A percentile compares a stretch with the other conserved stretches of the same genome.
These are phyloP conservation scores for Leishmania major DNA, from an alignment of 208 protist species.

Conservation along the genomic window DNA sequence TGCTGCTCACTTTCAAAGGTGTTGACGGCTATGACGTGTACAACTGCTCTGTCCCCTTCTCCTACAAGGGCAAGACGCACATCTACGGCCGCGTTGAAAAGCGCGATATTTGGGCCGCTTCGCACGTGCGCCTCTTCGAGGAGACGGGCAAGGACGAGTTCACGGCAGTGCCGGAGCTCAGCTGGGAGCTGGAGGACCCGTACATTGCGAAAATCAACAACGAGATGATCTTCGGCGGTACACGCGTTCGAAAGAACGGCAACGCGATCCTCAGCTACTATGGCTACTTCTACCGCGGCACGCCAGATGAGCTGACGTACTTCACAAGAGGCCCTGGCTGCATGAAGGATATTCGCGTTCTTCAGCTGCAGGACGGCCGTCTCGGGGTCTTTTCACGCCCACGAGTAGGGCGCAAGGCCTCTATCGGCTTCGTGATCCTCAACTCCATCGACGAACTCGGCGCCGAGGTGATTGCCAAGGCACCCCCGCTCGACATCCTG, in stretches of 20 bases:
- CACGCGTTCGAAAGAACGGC: slow-evolving; percentile 35
- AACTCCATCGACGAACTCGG: slow-evolving; percentile 32
- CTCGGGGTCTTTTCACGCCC: slow-evolving; percentile 45
- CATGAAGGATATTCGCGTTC: slow-evolving; percentile 58
- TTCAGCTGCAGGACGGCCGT: slow-evolving; percentile 31
- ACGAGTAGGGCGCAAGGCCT: slow-evolving; percentile 13
- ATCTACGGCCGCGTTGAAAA: slow-evolving; percentile 51
- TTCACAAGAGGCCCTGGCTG: slow-evolving; percentile 40
- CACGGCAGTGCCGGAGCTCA: slow-evolving; percentile 31
- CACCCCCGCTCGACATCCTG: slow-evolving; percentile 31
- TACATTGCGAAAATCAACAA: slow-evolving; percentile 37
- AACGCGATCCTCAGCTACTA: slow-evolving; percentile 33
- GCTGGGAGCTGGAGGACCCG: slow-evolving; percentile 40
- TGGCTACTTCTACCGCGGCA: slow-evolving; percentile 47
- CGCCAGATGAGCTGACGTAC: slow-evolving; percentile 26
- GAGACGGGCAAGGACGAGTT: slow-evolving; percentile 50
- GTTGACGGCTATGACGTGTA: slow-evolving; percentile 67
- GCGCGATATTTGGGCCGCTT: slow-evolving; percentile 41
- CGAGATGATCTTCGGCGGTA: slow-evolving; percentile 52
- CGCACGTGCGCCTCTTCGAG: slow-evolving; percentile 39
- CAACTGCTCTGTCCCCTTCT: slow-evolving; percentile 64
- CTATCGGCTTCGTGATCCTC: slow-evolving; percentile 44
- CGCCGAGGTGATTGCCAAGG: slow-evolving; percentile 15
- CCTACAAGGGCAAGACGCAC: slow-evolving; percentile 49
- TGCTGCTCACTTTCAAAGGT: slow-evolving; percentile 49